These are phyloP conservation scores for Cladosporium phlei DNA, from an alignment of 2,329 filamentous ascomycete genomes.

Conservation along the genomic window DNA sequence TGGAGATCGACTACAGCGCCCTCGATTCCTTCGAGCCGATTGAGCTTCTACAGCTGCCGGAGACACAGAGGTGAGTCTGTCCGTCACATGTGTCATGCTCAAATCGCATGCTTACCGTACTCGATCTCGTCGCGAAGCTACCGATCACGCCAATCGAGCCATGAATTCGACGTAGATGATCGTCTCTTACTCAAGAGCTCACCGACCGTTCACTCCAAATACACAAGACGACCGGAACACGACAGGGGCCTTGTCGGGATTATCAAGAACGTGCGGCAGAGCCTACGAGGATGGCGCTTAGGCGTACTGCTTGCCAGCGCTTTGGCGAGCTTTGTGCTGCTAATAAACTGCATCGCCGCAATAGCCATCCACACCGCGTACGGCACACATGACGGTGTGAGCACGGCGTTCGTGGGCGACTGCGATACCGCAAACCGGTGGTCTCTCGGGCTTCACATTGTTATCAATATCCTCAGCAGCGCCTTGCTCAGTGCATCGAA, in stretches of 20 bases:
- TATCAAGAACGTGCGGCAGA: neutral
- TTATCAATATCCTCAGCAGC: constrained; percentile 47
- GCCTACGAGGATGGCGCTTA: neutral
- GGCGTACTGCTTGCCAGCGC: neutral
- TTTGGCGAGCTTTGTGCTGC: neutral
- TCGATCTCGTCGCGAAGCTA: neutral
- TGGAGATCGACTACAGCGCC: neutral
- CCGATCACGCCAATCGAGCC: neutral
- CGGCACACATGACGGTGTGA: constrained; percentile 15
- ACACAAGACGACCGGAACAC: neutral
- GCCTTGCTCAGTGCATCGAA: constrained; percentile 45
- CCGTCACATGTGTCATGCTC: neutral
- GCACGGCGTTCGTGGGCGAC: constrained; percentile 20
- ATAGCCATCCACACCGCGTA: neutral
- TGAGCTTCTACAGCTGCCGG: neutral
- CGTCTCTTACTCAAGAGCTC: neutral
- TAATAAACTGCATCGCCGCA: neutral
- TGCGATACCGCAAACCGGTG: constrained; percentile 20
- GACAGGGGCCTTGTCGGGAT: neutral
- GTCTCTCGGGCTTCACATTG: constrained; percentile 34
- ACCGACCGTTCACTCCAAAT: neutral
- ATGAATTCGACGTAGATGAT: neutral
- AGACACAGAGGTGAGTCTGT: neutral
- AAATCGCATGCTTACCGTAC: neutral
- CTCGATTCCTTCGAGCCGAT: neutral